Conservation (phyloP, 345 rosid species). For the Brassica rapa region DNA sequence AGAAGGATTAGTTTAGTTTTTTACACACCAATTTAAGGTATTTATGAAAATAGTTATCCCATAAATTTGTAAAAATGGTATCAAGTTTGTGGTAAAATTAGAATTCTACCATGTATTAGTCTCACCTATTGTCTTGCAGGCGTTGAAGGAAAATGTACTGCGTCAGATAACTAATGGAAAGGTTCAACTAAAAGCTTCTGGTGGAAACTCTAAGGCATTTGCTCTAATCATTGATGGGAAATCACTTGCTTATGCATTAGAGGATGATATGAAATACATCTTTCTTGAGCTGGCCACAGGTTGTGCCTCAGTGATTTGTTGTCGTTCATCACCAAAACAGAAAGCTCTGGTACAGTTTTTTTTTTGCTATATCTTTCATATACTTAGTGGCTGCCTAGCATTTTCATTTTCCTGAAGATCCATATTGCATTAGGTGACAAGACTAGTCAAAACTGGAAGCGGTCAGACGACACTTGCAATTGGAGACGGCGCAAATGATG, state of each 20-base stretch:
- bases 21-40: too few relatives aligned
- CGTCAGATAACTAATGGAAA: slow-evolving; percentile 67
- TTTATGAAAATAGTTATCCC: too few relatives aligned
- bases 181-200: slow-evolving; percentile 51
- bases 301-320: slow-evolving; percentile 97
- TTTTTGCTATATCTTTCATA: slow-evolving; percentile 21
- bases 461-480: slow-evolving; percentile 84
- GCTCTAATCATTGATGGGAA: slow-evolving; percentile 96
- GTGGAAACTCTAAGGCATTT: slow-evolving; percentile 58
- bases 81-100: not conserved
- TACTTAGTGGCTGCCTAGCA: slow-evolving; percentile 2
- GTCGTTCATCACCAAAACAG: slow-evolving; percentile 98
- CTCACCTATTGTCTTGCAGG: slow-evolving; percentile 46
- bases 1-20: too few relatives aligned
- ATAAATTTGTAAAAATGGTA: too few relatives aligned
- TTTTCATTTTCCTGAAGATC: slow-evolving; percentile 16
- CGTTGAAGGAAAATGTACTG: slow-evolving; percentile 62
- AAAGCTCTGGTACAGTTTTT: slow-evolving; percentile 79
- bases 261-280: slow-evolving; percentile 62
- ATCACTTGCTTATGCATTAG: slow-evolving; percentile 89
- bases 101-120: not conserved
- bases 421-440: slow-evolving; percentile 66
- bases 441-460: slow-evolving; percentile 81
- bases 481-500: slow-evolving; percentile 99
- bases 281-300: slow-evolving; percentile 82